phyloP scores from a whole-genome alignment of 2,329 filamentous ascomycete genomes.

The Exophiala sideris region DNA sequence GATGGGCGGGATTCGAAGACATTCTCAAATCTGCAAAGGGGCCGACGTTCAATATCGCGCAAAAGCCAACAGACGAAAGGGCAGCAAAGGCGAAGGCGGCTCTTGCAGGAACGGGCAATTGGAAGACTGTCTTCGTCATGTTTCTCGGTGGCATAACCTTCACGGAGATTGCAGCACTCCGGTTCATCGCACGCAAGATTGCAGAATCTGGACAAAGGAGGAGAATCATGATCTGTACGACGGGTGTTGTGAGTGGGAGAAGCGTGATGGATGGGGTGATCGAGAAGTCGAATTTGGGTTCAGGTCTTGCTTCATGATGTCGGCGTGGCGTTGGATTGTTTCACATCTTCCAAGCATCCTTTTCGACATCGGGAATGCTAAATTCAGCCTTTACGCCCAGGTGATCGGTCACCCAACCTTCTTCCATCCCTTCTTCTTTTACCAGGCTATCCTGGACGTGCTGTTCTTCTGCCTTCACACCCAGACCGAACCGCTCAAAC shows the following conservation, averaged over 20 bases:
- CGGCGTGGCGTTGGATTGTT: too few relatives aligned
- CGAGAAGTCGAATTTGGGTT: conserved; percentile 51
- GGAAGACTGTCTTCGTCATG: conserved; percentile 91
- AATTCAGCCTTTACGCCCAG: conserved; percentile 26
- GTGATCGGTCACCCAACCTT: conserved; percentile 29
- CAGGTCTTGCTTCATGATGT: conserved; percentile 11
- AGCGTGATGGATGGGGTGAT: conserved; percentile 82
- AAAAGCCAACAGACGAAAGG: conserved; percentile 82
- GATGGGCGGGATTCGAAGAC: conserved; percentile 93
- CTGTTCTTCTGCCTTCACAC: conserved; percentile 38
- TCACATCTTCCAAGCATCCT: too few relatives aligned
- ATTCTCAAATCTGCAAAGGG: conserved; percentile 82
- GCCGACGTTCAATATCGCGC: conserved; percentile 84
- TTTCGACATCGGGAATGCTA: conserved; percentile 8
- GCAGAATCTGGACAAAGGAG: conserved; percentile 60
- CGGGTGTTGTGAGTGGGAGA: conserved; percentile 84
- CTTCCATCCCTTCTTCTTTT: conserved; percentile 23
- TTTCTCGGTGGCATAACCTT: conserved; percentile 97
- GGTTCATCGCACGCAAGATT: conserved; percentile 85
- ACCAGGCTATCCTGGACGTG: conserved; percentile 23
- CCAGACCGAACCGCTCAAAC: conserved; percentile 50
- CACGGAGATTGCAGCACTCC: conserved; percentile 88
- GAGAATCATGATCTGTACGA: conserved; percentile 88
- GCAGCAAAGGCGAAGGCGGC: conserved; percentile 82
- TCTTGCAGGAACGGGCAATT: conserved; percentile 68